These are phyloP conservation scores for Apiotrichum montevideense DNA, from an alignment of 1,284 basidiomycete genomes.

Conservation along the genomic window DNA sequence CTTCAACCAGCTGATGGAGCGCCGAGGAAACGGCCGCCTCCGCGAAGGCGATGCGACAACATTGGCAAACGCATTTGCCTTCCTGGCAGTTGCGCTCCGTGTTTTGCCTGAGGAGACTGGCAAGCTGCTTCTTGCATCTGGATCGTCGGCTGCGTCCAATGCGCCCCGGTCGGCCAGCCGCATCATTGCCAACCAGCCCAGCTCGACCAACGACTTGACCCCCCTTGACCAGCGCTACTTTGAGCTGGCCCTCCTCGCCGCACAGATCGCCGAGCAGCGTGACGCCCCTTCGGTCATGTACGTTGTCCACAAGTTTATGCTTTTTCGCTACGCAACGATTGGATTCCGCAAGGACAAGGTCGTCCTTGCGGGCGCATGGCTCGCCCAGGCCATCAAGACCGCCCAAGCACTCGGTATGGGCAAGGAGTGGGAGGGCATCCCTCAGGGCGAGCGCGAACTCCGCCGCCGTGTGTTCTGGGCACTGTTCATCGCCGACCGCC, in stretches of 20 bases:
- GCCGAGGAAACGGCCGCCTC: slow-evolving; percentile 17
- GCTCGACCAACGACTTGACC: slow-evolving; percentile 25
- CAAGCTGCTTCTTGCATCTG: slow-evolving; percentile 33
- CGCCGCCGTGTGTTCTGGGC: slow-evolving; percentile 40
- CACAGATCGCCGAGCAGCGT: slow-evolving; percentile 33
- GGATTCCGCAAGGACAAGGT: slow-evolving; percentile 25
- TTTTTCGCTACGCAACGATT: slow-evolving; percentile 34
- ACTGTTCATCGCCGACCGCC: slow-evolving; percentile 39
- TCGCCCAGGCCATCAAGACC: slow-evolving; percentile 39
- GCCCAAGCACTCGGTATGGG: slow-evolving; percentile 40
- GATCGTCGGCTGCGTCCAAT: slow-evolving; percentile 9
- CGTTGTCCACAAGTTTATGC: slow-evolving; percentile 39
- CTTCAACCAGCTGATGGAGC: slow-evolving; percentile 29
- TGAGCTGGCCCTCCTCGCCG: slow-evolving; percentile 33
- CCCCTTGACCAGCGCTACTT: slow-evolving; percentile 42
- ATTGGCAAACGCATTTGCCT: slow-evolving; percentile 35
- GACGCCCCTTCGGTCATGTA: slow-evolving; percentile 39
- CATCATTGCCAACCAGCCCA: slow-evolving; percentile 17
- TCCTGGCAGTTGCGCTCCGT: slow-evolving; percentile 33
- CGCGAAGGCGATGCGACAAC: slow-evolving; percentile 41
- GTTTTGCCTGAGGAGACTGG: slow-evolving; percentile 40
- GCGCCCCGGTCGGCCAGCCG: slow-evolving; percentile 19
- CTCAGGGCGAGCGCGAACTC: slow-evolving; percentile 37
- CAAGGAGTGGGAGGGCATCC: slow-evolving; percentile 40
- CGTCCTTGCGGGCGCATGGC: slow-evolving; percentile 28